A percentile compares a stretch with the other conserved stretches of the same genome.
These are phyloP conservation scores for Takashimella koratensis DNA, from an alignment of 1,284 basidiomycete genomes.

Conservation along the genomic window DNA sequence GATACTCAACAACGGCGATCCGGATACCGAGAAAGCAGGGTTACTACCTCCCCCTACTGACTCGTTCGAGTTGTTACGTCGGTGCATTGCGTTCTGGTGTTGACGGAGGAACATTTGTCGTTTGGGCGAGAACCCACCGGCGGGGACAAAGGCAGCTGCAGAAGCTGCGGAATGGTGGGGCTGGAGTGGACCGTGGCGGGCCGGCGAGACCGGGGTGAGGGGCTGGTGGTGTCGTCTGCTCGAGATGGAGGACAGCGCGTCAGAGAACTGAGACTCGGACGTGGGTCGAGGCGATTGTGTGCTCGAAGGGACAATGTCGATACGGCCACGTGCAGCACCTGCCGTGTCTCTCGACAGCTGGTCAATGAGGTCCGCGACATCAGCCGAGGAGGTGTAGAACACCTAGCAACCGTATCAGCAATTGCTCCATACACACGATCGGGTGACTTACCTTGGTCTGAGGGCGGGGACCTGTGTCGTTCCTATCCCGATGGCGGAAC, in stretches of 20 bases:
- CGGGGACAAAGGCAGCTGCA: constrained; percentile 2
- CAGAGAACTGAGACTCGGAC: constrained; percentile 6
- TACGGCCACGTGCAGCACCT: constrained; percentile 34
- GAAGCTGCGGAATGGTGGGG: not conserved
- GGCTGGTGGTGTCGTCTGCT: not conserved
- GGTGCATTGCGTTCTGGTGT: not conserved
- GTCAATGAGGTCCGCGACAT: constrained; percentile 46
- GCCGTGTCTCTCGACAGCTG: constrained; percentile 32
- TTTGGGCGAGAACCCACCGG: constrained; percentile 22
- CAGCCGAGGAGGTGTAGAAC: constrained; percentile 37
- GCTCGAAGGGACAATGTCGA: constrained; percentile 29
- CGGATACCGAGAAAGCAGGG: not conserved
- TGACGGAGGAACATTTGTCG: constrained; percentile 23
- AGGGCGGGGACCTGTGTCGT: constrained; percentile 14
- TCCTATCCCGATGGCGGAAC: constrained; percentile 18
- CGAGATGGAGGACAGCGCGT: constrained; percentile 3
- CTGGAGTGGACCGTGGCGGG: not conserved
- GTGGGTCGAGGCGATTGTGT: not conserved
- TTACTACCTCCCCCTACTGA: not conserved
- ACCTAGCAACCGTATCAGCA: constrained; percentile 22
- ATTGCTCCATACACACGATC: too few species aligned
- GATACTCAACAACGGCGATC: not conserved
- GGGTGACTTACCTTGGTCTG: constrained; percentile 34
- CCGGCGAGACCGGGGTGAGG: not conserved
- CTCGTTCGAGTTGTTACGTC: not conserved